phyloP scores from a whole-genome alignment of 2,329 filamentous ascomycete genomes.

The Pseudocercospora crystallina region DNA sequence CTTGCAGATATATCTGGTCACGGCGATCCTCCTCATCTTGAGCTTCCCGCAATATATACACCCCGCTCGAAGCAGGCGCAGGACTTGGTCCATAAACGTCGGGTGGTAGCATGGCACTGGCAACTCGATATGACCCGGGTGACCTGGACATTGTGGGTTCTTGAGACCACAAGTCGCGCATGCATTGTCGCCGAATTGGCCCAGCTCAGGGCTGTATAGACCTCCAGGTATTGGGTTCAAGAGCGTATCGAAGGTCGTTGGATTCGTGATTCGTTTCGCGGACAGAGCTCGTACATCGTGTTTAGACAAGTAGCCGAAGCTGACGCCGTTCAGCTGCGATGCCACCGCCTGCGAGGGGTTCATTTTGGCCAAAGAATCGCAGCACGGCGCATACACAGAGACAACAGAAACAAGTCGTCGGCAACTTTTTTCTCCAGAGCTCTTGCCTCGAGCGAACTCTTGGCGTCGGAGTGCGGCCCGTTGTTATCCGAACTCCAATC shows the following conservation, averaged over 20 bases:
- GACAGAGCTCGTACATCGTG: conserved; percentile 86
- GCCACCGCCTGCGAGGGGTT: conserved; percentile 69
- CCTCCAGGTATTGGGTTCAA: conserved; percentile 87
- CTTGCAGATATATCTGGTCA: conserved; percentile 81
- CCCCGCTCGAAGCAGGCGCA: conserved; percentile 79
- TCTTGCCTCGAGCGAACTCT: too few species aligned
- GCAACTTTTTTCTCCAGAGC: too few species aligned
- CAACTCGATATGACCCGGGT: conserved; percentile 92
- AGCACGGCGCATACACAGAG: too few species aligned
- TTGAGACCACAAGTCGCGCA: conserved; percentile 91
- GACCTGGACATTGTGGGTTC: conserved; percentile 77
- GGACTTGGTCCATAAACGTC: conserved; percentile 90
- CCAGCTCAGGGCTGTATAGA: conserved; percentile 87
- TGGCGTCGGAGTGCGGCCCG: too few species aligned
- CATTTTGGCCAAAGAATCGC: conserved; percentile 25
- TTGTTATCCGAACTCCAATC: too few species aligned
- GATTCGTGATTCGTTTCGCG: conserved; percentile 90
- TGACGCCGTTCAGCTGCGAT: conserved; percentile 80
- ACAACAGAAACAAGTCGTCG: too few species aligned
- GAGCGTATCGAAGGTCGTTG: conserved; percentile 89
- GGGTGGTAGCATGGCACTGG: conserved; percentile 93
- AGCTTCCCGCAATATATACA: conserved; percentile 90
- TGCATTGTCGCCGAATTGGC: conserved; percentile 80
- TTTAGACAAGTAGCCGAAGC: conserved; percentile 81
- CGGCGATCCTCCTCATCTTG: conserved; percentile 71